Base-by-base conservation (phyloP, 495 filamentous ascomycete genomes). In the Aspergillus hancockii region DNA sequence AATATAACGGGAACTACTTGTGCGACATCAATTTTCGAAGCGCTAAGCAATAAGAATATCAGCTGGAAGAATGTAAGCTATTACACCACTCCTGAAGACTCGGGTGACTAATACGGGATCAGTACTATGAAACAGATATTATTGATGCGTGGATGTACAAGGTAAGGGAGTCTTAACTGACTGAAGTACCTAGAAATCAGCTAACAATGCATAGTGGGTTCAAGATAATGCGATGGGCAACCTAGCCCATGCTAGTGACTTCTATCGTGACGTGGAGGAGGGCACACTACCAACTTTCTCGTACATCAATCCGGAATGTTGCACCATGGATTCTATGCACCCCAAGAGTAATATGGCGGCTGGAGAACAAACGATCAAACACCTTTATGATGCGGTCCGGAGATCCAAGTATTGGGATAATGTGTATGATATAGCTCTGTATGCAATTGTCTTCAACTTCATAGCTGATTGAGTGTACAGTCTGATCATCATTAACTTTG, bases 281-380 rank as follows among this genome's bases (percentile, higher is more conserved):
- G 79, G 77, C 18, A 80, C 68, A 0, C 68, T 80, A 14, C 75
- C 79, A 16, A 63, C 68, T 9, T 75, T 80, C 63, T 79, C 73
- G 0, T 80, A 79, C 63, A 71, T 79, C 70, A 81, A 81, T 67
- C 77, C 78, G 0, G 73, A 76, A 49, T 80, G 78, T 68, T 81
- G 77, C 67, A 65, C 60, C 23, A 71, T 76, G 25, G 72, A 72
- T 43, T 78, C 75, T 8, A 76, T 79, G 69, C 77, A 81, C 60
- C 78, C 76, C 3, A 72, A 72, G 14, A 73, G 70, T 36, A 73
- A 69, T 58, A 76, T 77, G 68, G 73, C 70, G 5, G 61, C 71
- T 3, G 79, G 77, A 49, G 77, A 80, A 66, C 67, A 71, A 52
- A 73, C 78, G 70, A 69, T 80, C 68, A 81, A 81, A 67, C 71